Base-by-base conservation (phyloP, 768 basidiomycete species). In the Rhodotorula taiwanensis region DNA sequence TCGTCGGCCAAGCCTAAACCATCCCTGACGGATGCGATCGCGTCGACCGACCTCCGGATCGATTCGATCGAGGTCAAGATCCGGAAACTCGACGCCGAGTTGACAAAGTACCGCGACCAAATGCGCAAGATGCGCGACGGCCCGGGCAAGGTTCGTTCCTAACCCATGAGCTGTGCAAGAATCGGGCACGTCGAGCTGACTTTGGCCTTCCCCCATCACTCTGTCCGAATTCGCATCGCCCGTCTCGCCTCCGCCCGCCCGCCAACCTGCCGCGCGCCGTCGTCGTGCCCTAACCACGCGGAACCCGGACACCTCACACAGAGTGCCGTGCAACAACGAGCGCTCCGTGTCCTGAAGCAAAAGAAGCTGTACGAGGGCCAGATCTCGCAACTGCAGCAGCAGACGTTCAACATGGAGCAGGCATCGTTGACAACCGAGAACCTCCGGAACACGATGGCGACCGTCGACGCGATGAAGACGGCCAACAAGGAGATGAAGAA, bases 381-480 rank as follows among this genome's bases (percentile, higher is more conserved):
- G 75, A 82, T 98, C 43, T 81, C 84, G 14, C 91, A 95, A 76
- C 81, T 99, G 21, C 80, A 87, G 33, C 95, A 98, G 75, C 95
- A 98, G 76, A 86, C 89, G 28, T 98, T 90, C 80, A 98, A 99
- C 77, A 98, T 98, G 88, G 93, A 99, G 78, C 91, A 88, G 58
- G 87, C 93, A 18, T 83, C 88, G 20, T 84, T 98, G 72, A 86
- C 89, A 14, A 98, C 94, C n/a, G 95, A 98, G 78, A 98, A 98
- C 76, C 77, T 98, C 72, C 84, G 90, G 68, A 98, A 97, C 75
- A 98, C 95, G 72, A 98, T 99, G 94, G 94, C 90, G 18, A 97
- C 95, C 1, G 84, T 98, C 33, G 90, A 95, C 69, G 95, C 92
- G 9, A 97, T 99, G 92, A 84, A 90, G 74, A 73, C 81, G 23